Percentiles rank a stretch among this genome's conserved stretches.
Evolutionary conservation across 2,329 filamentous ascomycete species (phyloP).

Genomic region (Zymoseptoria tritici): DNA sequence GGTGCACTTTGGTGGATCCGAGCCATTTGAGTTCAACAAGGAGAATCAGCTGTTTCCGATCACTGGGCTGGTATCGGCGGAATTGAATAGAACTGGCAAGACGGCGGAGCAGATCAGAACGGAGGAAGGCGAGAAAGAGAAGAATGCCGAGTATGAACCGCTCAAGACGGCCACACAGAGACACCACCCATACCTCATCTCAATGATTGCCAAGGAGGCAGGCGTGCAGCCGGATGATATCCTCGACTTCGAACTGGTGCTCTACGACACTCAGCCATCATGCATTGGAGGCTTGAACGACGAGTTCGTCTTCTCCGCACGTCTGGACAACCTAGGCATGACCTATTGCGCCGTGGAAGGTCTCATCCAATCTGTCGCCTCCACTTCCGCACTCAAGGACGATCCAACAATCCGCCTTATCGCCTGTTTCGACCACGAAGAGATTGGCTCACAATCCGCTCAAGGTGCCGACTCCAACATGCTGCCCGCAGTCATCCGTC

Average conservation of each 20-base stretch:
- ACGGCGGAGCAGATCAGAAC: slow-evolving; percentile 43
- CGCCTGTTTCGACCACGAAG: slow-evolving; percentile 94
- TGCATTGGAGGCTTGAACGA: slow-evolving; percentile 83
- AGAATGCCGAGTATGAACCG: slow-evolving; percentile 55
- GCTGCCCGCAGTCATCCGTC: slow-evolving; percentile 76
- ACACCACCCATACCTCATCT: slow-evolving; percentile 81
- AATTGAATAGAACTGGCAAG: slow-evolving; percentile 69
- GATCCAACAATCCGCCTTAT: slow-evolving; percentile 84
- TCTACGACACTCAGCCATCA: slow-evolving; percentile 91
- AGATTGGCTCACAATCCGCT: slow-evolving; percentile 86
- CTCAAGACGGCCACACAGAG: slow-evolving; percentile 70
- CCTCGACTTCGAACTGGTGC: slow-evolving; percentile 90
- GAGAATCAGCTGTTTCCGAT: slow-evolving; percentile 95
- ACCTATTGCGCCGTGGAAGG: slow-evolving; percentile 86
- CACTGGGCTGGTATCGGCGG: slow-evolving; percentile 74
- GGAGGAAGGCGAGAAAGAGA: slow-evolving; percentile 32
- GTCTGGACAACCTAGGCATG: slow-evolving; percentile 93
- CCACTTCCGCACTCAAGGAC: slow-evolving; percentile 57
- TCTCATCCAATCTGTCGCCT: slow-evolving; percentile 68
- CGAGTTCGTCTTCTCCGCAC: slow-evolving; percentile 93
- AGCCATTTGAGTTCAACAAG: slow-evolving; percentile 90
- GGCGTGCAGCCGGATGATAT: slow-evolving; percentile 64
- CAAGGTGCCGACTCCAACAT: slow-evolving; percentile 92
- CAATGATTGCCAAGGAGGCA: slow-evolving; percentile 74
- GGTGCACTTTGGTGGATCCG: slow-evolving; percentile 82